Base-by-base conservation (phyloP, 176 grass and related monocot species). In the Oropetium thomaeum region DNA sequence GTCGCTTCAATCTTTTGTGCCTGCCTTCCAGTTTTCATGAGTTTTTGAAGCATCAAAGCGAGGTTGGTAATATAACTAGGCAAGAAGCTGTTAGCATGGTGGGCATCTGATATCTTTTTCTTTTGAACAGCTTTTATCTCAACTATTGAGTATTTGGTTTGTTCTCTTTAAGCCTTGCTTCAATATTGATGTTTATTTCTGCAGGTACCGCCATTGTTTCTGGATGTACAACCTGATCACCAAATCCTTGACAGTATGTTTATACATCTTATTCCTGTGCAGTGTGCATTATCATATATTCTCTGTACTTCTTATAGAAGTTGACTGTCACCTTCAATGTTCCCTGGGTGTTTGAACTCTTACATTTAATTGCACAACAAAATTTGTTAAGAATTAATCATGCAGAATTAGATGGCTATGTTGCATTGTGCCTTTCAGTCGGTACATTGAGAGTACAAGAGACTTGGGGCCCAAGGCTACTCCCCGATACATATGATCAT, bases 51-150 rank as follows among this genome's bases (percentile, higher is more conserved):
- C 91, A 92, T 33, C 86, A 94, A 60, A 92, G 79, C 84, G 95
- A 98, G 84, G 85, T 98, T 75, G 95, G 95, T 75, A 94, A 92
- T 52, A 94, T 98, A 87, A 98, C 95, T 83, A 93, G 95, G 75
- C 95, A 98, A 89, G 95, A 98, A 83, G 95, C 91, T 83, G 91
- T 94, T 78, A 98, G 91, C 82, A 98, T 98, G 95, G 95, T 98
- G 75, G 66, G 87, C 52, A 70, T 69, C 64, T 69, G 4, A 20
- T 69, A 45, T 28, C 0, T 11, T 87, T 77, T 71, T 8, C 9
- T 20, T 28, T 61, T 32, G 12, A 47, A 51, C 34, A 59, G 41
- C 34, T 6, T 73, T 75, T 65, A 47, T 26, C 39, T 73, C 17
- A 25, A 9, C 19, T 79, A 29, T 45, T 14, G 37, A 48, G 60